These are phyloP conservation scores for Picea sitchensis DNA, from an alignment of 75 land plant species.

Conservation along the genomic window DNA sequence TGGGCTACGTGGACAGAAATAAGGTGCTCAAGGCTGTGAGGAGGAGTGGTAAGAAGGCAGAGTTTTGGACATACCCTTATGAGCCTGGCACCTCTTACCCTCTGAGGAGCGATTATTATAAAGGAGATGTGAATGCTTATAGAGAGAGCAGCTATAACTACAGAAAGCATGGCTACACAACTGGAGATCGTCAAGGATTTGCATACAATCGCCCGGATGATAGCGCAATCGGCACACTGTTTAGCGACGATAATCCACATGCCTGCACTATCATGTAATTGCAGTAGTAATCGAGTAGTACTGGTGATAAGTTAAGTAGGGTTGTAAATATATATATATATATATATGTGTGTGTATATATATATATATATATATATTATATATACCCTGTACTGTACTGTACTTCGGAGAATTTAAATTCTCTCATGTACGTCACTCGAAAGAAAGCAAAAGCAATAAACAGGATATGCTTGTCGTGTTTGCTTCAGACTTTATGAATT, in stretches of 20 bases:
- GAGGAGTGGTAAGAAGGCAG: constrained; percentile 60
- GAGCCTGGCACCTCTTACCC: constrained; percentile 6
- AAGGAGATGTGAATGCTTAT: background rate
- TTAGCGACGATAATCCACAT: constrained; percentile 10
- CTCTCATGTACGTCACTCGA: too few relatives aligned
- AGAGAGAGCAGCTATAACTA: constrained; percentile 7
- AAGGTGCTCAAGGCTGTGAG: constrained; percentile 60
- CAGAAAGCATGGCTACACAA: constrained; percentile 10
- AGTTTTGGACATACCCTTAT: constrained; percentile 47
- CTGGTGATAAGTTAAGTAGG: too few relatives aligned
- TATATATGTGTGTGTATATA: too few relatives aligned
- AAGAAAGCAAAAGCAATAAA: too few relatives aligned
- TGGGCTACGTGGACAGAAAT: constrained; percentile 57
- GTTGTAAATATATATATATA: too few relatives aligned
- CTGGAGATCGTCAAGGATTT: constrained; percentile 6
- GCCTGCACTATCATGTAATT: constrained; percentile 7
- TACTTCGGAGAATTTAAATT: too few relatives aligned
- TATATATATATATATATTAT: too few relatives aligned
- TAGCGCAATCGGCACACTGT: background rate
- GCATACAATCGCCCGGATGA: background rate
- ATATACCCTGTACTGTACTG: too few relatives aligned
- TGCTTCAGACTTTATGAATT: too few relatives aligned
- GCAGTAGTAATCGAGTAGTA: too few relatives aligned
- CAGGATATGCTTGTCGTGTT: too few relatives aligned
- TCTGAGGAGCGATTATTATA: background rate